Evolutionary conservation across 2,329 filamentous ascomycete species (phyloP).

Genomic region (Alternaria triticina): DNA sequence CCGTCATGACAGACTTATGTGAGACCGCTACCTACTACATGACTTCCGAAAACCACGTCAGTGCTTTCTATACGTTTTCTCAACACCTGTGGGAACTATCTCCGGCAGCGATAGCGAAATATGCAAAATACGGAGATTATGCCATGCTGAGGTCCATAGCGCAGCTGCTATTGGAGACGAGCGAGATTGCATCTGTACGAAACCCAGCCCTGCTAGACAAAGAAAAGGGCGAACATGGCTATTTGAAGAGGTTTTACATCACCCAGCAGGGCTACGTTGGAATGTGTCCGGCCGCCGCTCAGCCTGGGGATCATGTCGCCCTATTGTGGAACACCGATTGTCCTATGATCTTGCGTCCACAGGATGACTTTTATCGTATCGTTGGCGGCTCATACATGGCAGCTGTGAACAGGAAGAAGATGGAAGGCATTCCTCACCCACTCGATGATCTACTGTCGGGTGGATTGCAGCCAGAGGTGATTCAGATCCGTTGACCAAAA

Average conservation of each 20-base stretch:
- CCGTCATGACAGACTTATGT: background rate
- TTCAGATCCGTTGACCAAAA: background rate
- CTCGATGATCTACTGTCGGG: background rate
- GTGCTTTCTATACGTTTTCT: background rate
- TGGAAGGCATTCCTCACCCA: background rate
- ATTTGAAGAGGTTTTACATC: background rate
- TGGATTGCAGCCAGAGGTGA: background rate
- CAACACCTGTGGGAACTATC: background rate
- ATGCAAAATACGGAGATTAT: background rate
- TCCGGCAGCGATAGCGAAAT: background rate
- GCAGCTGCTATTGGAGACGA: background rate
- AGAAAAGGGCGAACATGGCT: too few relatives aligned
- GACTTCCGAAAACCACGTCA: background rate
- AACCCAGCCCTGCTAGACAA: background rate
- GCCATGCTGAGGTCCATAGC: background rate
- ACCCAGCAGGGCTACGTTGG: background rate
- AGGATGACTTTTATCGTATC: background rate
- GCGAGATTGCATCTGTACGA: background rate
- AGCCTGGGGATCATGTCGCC: background rate
- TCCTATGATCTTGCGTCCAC: background rate
- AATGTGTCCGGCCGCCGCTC: background rate
- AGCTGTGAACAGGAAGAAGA: background rate
- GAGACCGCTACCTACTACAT: background rate
- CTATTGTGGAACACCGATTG: background rate
- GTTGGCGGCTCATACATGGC: background rate